Evolutionary conservation across 768 basidiomycete species (phyloP).

Genomic region (Chalciporus piperatus): DNA sequence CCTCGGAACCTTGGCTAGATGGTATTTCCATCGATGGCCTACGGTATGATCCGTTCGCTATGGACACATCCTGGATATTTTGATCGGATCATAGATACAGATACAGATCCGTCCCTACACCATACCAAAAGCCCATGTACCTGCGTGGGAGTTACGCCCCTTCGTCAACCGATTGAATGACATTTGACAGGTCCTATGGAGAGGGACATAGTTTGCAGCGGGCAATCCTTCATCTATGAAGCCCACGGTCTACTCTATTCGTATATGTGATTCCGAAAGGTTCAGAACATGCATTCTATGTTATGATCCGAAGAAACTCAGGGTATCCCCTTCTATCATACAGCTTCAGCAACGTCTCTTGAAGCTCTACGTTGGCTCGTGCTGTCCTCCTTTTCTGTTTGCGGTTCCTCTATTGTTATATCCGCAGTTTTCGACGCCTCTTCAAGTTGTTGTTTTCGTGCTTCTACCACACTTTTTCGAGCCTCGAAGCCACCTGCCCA

Average conservation of each 20-base stretch:
- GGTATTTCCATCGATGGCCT: neutral
- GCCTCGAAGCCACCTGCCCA: slow-evolving; percentile 55
- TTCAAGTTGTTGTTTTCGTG: neutral
- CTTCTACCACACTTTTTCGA: slow-evolving; percentile 36
- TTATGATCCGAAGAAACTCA: neutral
- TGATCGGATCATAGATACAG: too few relatives aligned
- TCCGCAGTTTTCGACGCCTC: neutral
- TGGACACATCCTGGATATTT: neutral
- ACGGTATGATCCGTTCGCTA: neutral
- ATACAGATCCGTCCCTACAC: too few relatives aligned
- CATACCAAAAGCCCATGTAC: too few relatives aligned
- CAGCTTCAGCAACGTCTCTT: neutral
- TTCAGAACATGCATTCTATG: neutral
- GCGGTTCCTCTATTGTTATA: neutral
- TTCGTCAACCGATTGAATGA: too few relatives aligned
- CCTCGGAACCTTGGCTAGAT: neutral
- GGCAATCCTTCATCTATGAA: neutral
- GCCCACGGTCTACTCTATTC: slow-evolving; percentile 1
- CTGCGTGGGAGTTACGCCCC: too few relatives aligned
- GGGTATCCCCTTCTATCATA: neutral
- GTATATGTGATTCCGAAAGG: neutral
- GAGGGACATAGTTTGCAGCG: neutral
- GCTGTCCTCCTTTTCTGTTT: slow-evolving; percentile 9
- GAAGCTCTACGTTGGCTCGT: neutral
- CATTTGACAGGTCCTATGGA: too few relatives aligned